Evolutionary conservation across 1,284 basidiomycete species (phyloP).

Genomic region (Fistulinella cinereoalba): DNA sequence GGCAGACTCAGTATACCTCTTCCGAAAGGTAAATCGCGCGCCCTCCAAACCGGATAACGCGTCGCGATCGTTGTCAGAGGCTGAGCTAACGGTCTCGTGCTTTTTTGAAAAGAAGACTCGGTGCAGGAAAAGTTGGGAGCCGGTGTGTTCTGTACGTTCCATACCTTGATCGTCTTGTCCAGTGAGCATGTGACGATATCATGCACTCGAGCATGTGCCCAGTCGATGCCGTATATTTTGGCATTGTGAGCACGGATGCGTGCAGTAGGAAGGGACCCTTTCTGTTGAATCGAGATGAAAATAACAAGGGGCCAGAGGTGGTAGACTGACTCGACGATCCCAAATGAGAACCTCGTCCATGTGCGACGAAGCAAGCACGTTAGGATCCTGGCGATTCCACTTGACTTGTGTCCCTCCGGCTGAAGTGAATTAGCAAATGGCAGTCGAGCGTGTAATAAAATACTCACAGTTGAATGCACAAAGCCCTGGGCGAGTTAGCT

Average conservation of each 20-base stretch:
- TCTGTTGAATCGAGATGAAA: conserved; percentile 44
- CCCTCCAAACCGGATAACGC: conserved; percentile 91
- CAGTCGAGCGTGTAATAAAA: background rate
- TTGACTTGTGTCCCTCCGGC: conserved; percentile 92
- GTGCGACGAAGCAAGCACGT: conserved; percentile 87
- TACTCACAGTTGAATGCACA: conserved; percentile 70
- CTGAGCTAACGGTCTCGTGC: conserved; percentile 21
- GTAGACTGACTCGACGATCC: conserved; percentile 70
- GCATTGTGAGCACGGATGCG: conserved; percentile 77
- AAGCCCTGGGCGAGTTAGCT: conserved; percentile 45
- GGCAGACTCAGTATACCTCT: conserved; percentile 86
- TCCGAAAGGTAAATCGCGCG: conserved; percentile 91
- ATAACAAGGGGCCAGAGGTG: background rate
- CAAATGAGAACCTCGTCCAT: conserved; percentile 80
- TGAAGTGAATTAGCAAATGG: conserved; percentile 29
- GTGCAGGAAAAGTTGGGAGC: conserved; percentile 16
- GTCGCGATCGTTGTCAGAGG: conserved; percentile 69
- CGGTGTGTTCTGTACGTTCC: conserved; percentile 51
- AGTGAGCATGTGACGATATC: conserved; percentile 90
- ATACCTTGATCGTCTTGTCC: conserved; percentile 89
- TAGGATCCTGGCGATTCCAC: conserved; percentile 86
- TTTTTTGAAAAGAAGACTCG: conserved; percentile 13
- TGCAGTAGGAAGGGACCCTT: conserved; percentile 83
- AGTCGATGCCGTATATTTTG: conserved; percentile 95
- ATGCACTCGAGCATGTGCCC: conserved; percentile 73